phyloP scores from a whole-genome alignment of 306 rosid genomes.

The Cicer yamashitae region DNA sequence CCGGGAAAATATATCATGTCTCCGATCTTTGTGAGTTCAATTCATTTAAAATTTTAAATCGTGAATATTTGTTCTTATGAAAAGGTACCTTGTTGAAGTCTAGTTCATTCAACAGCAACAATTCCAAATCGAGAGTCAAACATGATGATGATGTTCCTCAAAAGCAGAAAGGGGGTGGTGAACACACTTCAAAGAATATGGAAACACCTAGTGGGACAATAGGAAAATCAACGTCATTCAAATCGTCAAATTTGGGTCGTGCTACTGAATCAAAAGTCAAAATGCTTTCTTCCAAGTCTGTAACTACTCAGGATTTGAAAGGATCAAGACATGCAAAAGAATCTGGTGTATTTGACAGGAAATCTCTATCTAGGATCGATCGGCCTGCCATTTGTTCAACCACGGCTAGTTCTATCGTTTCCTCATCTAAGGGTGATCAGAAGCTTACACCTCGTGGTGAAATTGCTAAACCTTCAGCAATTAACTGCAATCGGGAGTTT shows the following conservation, averaged over 20 bases:
- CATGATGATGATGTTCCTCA: slow-evolving; percentile 70
- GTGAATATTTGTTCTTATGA: slow-evolving; percentile 33
- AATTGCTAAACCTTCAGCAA: slow-evolving; percentile 54
- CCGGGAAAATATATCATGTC: slow-evolving; percentile 25
- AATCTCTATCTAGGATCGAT: slow-evolving; percentile 62
- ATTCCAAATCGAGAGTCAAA: slow-evolving; percentile 72
- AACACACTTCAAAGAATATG: slow-evolving; percentile 58
- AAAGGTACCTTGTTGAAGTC: slow-evolving; percentile 77
- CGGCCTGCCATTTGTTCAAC: slow-evolving; percentile 57
- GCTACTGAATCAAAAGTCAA: slow-evolving; percentile 73
- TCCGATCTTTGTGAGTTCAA: slow-evolving; percentile 22
- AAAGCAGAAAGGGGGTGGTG: slow-evolving; percentile 66
- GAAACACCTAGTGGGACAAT: slow-evolving; percentile 62
- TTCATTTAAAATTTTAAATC: slow-evolving; percentile 17
- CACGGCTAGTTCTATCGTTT: slow-evolving; percentile 55
- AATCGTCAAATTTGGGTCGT: slow-evolving; percentile 60
- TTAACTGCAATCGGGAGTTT: slow-evolving; percentile 57
- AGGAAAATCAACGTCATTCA: slow-evolving; percentile 75
- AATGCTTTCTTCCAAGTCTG: slow-evolving; percentile 60
- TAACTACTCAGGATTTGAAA: slow-evolving; percentile 61
- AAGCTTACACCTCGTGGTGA: slow-evolving; percentile 64
- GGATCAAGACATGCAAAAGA: slow-evolving; percentile 70
- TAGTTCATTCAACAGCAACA: slow-evolving; percentile 65
- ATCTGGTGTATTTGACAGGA: slow-evolving; percentile 66
- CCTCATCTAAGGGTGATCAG: slow-evolving; percentile 67